A percentile compares a stretch with the other conserved stretches of the same genome.
Conservation (phyloP, 495 filamentous ascomycete genomes). For the Thozetella sp. region DNA sequence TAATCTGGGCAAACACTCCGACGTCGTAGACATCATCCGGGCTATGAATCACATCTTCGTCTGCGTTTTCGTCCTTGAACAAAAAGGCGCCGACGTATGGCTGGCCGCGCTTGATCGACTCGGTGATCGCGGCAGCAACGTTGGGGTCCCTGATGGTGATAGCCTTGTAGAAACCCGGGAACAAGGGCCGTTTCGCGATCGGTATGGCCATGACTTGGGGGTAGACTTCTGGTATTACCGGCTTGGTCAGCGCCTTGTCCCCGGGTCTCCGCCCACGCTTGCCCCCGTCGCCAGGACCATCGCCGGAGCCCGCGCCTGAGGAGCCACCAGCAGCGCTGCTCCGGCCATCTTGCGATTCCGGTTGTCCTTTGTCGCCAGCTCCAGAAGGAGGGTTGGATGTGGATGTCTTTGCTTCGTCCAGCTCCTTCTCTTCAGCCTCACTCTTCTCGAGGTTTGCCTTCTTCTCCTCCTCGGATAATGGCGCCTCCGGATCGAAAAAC, state of each 20-base stretch:
- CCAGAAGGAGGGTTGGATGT: conserved; percentile 32
- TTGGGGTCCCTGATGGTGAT: conserved; percentile 91
- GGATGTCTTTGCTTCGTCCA: conserved; percentile 35
- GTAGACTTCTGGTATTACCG: conserved; percentile 89
- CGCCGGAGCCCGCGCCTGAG: conserved; percentile 32
- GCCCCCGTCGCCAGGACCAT: conserved; percentile 48
- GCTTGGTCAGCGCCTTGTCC: conserved; percentile 81
- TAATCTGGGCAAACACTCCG: conserved; percentile 97
- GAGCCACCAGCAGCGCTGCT: conserved; percentile 34
- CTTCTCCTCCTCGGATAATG: conserved; percentile 46
- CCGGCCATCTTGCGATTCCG: conserved; percentile 44
- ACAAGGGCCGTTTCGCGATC: conserved; percentile 92
- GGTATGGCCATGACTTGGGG: conserved; percentile 98
- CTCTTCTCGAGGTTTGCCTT: conserved; percentile 43
- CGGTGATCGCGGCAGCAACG: conserved; percentile 86
- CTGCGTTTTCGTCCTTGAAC: conserved; percentile 92
- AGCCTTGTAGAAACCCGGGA: conserved; percentile 98
- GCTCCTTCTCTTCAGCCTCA: conserved; percentile 28
- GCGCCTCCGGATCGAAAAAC: conserved; percentile 42
- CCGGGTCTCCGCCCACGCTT: conserved; percentile 62
- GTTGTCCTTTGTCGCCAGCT: conserved; percentile 20
- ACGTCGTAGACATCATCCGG: conserved; percentile 90
- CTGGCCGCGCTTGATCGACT: conserved; percentile 97
- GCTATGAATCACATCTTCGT: conserved; percentile 87
- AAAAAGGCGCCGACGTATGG: conserved; percentile 97